Conservation (phyloP, 768 basidiomycete genomes). For the Naganishia randhawae region DNA sequence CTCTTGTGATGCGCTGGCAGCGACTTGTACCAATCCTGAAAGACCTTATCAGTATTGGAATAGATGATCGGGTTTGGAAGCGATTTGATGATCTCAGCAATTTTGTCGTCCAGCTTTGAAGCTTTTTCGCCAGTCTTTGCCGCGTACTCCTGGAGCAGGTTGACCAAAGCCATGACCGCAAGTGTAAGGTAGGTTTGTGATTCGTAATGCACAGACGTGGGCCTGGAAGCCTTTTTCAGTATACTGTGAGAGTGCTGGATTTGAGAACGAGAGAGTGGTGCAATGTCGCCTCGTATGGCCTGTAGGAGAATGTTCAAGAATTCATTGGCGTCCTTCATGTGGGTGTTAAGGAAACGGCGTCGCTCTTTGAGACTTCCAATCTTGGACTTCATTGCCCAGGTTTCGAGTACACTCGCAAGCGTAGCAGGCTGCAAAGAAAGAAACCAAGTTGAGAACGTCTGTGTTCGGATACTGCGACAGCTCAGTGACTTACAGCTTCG, state of each 20-base stretch:
- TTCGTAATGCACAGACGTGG: slow-evolving; percentile 72
- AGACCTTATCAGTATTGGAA: slow-evolving; percentile 89
- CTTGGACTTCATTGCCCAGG: slow-evolving; percentile 81
- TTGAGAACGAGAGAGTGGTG: slow-evolving; percentile 59
- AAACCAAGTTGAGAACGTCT: background rate
- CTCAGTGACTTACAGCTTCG: slow-evolving; percentile 70
- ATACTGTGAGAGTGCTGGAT: slow-evolving; percentile 54
- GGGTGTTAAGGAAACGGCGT: slow-evolving; percentile 80
- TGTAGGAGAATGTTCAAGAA: slow-evolving; percentile 88
- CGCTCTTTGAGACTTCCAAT: slow-evolving; percentile 72
- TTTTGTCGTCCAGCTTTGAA: slow-evolving; percentile 57
- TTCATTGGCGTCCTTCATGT: slow-evolving; percentile 80
- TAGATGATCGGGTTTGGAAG: slow-evolving; percentile 81
- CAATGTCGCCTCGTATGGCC: slow-evolving; percentile 80
- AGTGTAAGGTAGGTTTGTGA: slow-evolving; percentile 94
- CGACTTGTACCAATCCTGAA: slow-evolving; percentile 60
- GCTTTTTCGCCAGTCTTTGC: slow-evolving; percentile 57
- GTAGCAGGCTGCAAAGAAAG: slow-evolving; percentile 72
- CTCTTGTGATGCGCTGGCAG: background rate
- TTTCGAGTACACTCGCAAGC: slow-evolving; percentile 81
- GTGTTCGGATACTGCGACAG: background rate
- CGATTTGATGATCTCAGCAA: slow-evolving; percentile 83
- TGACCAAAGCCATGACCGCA: slow-evolving; percentile 85
- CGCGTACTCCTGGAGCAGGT: slow-evolving; percentile 77
- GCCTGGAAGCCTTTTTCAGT: slow-evolving; percentile 54